Evolutionary conservation across 352 stramenopile genomes (phyloP).

Genomic region (Phytophthora citricola): DNA sequence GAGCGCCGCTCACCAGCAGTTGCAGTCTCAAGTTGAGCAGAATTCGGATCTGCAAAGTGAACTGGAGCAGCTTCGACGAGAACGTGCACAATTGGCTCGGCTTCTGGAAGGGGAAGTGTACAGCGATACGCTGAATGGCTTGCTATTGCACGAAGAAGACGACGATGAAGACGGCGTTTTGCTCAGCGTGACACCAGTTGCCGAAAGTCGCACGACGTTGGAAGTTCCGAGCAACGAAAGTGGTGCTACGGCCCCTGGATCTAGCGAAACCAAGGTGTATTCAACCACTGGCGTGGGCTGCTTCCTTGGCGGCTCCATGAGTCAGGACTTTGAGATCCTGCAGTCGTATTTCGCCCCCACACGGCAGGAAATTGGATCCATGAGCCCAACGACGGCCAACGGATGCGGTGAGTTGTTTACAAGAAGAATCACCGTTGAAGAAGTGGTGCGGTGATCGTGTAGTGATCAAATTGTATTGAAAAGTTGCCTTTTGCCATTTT

Average conservation of each 20-base stretch:
- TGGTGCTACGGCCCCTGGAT: slow-evolving; percentile 1
- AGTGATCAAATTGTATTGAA: slow-evolving; percentile 4
- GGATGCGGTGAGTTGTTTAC: slow-evolving; percentile 26
- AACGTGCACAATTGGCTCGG: slow-evolving; percentile 60
- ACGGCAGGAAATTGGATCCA: slow-evolving; percentile 15
- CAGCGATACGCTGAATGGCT: slow-evolving; percentile 59
- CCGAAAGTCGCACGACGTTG: slow-evolving; percentile 29
- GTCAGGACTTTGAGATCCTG: slow-evolving; percentile 77
- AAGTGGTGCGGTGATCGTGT: slow-evolving; percentile 41
- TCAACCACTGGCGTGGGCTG: slow-evolving; percentile 41
- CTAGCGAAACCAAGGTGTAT: slow-evolving; percentile 29
- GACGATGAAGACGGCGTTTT: slow-evolving; percentile 80
- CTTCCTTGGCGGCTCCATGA: slow-evolving; percentile 71
- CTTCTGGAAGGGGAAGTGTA: slow-evolving; percentile 82
- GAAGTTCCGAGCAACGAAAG: slow-evolving; percentile 6
- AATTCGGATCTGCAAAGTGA: slow-evolving; percentile 80
- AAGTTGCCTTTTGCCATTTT: not conserved
- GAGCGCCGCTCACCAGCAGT: slow-evolving; percentile 64
- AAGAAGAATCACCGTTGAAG: slow-evolving; percentile 33
- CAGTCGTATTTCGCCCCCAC: slow-evolving; percentile 76
- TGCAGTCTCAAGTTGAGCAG: slow-evolving; percentile 73
- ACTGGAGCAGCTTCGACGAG: slow-evolving; percentile 68
- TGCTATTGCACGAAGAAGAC: slow-evolving; percentile 81
- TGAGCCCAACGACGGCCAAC: slow-evolving; percentile 6
- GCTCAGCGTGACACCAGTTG: slow-evolving; percentile 68